Percentiles rank a stretch among this genome's conserved stretches.
Conservation (phyloP, 2,329 filamentous ascomycete genomes). For the Botrytis aclada region DNA sequence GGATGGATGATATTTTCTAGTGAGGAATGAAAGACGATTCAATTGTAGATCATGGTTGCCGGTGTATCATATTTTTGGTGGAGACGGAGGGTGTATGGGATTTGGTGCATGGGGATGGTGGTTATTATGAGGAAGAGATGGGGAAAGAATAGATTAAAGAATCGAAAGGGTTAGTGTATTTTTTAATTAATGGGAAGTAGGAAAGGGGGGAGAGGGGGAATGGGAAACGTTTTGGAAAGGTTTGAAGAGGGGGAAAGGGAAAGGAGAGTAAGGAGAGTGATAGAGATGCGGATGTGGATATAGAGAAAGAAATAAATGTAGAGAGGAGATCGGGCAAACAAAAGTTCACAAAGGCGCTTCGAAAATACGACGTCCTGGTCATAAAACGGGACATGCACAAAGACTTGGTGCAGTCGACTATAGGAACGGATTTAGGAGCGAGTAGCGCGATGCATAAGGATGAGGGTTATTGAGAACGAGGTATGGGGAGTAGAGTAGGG, state of each 20-base stretch:
- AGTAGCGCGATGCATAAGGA: too few species aligned
- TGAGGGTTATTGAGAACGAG: too few species aligned
- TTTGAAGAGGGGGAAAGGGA: neutral
- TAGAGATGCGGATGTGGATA: too few species aligned
- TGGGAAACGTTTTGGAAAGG: neutral
- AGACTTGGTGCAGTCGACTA: too few species aligned
- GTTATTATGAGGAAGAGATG: neutral
- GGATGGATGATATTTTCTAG: neutral
- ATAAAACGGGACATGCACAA: too few species aligned
- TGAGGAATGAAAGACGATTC: neutral
- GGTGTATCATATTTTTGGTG: neutral
- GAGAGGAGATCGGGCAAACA: neutral
- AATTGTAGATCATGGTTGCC: neutral
- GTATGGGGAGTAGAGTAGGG: neutral
- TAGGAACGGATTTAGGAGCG: too few species aligned
- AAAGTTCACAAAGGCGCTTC: accelerated
- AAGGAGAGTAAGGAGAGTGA: too few species aligned
- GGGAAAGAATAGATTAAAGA: accelerated
- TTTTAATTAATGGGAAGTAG: neutral
- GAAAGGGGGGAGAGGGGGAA: neutral
- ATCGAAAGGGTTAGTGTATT: neutral
- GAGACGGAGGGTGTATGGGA: neutral
- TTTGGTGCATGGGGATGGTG: neutral
- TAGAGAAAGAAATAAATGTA: too few species aligned
- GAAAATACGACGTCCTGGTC: neutral